These are phyloP conservation scores for Colletotrichum orchidophilum DNA, from an alignment of 2,329 filamentous ascomycete species.

Conservation along the genomic window DNA sequence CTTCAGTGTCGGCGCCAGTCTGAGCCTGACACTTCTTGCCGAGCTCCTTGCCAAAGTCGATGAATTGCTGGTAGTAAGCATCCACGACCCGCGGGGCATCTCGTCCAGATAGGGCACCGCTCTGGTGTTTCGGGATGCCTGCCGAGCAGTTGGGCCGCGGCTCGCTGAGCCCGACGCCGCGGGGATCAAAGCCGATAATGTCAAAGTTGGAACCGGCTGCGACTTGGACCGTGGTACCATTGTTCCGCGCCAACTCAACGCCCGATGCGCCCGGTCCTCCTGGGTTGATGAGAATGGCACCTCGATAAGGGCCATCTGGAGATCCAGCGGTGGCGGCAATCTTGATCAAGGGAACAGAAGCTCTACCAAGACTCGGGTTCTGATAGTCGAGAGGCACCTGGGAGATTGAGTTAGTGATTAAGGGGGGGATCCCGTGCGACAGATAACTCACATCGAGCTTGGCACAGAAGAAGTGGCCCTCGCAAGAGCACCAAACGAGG, in stretches of 20 bases:
- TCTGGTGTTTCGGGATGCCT: neutral
- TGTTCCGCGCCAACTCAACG: conserved; percentile 41
- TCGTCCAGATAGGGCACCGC: neutral
- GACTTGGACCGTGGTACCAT: conserved; percentile 38
- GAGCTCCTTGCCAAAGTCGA: conserved; percentile 2
- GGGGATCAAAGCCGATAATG: conserved; percentile 54
- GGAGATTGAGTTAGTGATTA: neutral
- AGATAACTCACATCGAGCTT: conserved; percentile 40
- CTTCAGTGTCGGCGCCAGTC: neutral
- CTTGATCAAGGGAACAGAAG: conserved; percentile 50
- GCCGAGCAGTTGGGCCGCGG: conserved; percentile 50
- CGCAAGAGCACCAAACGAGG: conserved; percentile 45
- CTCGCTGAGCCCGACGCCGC: conserved; percentile 49
- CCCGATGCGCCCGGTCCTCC: conserved; percentile 56
- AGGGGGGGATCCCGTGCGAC: neutral
- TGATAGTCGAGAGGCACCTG: conserved; percentile 52
- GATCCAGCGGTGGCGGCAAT: conserved; percentile 47
- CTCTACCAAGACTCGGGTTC: conserved; percentile 38
- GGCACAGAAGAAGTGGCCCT: conserved; percentile 48
- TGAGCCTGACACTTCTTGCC: neutral
- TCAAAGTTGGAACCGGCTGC: conserved; percentile 43
- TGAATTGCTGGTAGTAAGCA: neutral
- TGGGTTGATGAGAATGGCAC: conserved; percentile 54
- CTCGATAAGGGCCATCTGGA: conserved; percentile 48
- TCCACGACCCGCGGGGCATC: neutral